Base-by-base conservation (phyloP, 495 filamentous ascomycete species). In the Hyaloscypha hepaticicola region DNA sequence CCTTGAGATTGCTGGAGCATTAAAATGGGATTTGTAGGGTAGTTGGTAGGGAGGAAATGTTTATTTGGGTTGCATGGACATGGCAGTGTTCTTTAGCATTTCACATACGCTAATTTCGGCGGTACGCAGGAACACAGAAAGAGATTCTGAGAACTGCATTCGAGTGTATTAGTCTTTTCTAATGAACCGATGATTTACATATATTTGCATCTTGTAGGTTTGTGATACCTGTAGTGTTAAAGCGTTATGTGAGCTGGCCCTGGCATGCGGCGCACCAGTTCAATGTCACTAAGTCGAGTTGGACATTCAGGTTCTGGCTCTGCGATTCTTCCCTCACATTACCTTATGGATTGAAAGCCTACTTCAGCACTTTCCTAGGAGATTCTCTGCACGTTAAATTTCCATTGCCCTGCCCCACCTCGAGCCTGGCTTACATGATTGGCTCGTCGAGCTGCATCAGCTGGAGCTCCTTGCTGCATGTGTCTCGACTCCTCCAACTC, bases 1-100 rank as follows among this genome's bases (percentile, higher is more conserved):
- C 92, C 77, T 84, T 99, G 83, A 88, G 95, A 73, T 83, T 97
- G 75, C 81, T 97, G 73, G 93, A 97, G 84, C 93, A 97, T 80
- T 97, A 90, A 45, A 50, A 64, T 24, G 19, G 33, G 27, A 45
- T 48, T 28, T 55, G 41, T 60, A 27, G 3, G 26, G 48, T 34
- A 5, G 16, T 33, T 29, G 29, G n/a, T n/a, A 26, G 55, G 33
- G 31, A 24, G 38, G 38, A 14, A 1, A 45, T 45, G 38, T 45
- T 45, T 45, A 48, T 62, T 52, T 48, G 58, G 31, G 34, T 51
- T 56, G 52, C 59, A 49, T 56, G 34, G 48, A 63, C 52, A 21
- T 50, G 65, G 66, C 50, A 52, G 8, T 60, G 29, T 68, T 55
- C 21, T 66, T 60, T 29, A 61, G 63, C 57, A 66, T 55, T 60